phyloP scores from a whole-genome alignment of 1,139 yeast genomes.

The Saccharomyces hybrid region DNA sequence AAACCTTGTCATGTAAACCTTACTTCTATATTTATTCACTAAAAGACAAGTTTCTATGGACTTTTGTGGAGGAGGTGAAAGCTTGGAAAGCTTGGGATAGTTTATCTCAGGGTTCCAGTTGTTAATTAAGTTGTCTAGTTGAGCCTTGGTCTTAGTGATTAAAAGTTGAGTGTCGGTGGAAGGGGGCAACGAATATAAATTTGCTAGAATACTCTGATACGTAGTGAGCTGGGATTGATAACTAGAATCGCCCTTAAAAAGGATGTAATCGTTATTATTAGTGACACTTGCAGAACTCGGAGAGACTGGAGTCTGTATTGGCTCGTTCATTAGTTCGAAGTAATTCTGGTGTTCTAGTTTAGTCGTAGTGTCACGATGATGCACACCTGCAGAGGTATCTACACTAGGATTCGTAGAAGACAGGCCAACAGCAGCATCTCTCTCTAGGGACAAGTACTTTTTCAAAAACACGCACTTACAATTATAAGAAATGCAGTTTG shows the following conservation, averaged over 20 bases:
- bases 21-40: constrained; percentile 23
- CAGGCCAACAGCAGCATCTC: neutral
- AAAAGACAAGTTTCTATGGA: constrained; percentile 26
- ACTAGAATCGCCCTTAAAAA: neutral
- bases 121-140: constrained; percentile 12
- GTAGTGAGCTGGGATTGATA: neutral
- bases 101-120: constrained; percentile 20
- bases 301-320: neutral
- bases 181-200: neutral
- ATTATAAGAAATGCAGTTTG: constrained; percentile 26
- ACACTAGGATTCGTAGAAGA: neutral
- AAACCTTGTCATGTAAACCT: constrained; percentile 19
- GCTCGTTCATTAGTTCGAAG: neutral
- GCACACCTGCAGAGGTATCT: neutral
- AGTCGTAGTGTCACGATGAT: neutral
- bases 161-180: constrained; percentile 1
- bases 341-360: neutral
- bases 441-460: neutral
- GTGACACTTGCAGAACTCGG: neutral
- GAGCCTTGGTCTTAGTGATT: constrained; percentile 13
- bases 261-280: neutral
- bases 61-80: constrained; percentile 4
- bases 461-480: constrained; percentile 23
- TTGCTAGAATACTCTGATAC: neutral
- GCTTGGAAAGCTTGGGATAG: constrained; percentile 6